Conservation (phyloP, 306 rosid species). For the Geum urbanum region DNA sequence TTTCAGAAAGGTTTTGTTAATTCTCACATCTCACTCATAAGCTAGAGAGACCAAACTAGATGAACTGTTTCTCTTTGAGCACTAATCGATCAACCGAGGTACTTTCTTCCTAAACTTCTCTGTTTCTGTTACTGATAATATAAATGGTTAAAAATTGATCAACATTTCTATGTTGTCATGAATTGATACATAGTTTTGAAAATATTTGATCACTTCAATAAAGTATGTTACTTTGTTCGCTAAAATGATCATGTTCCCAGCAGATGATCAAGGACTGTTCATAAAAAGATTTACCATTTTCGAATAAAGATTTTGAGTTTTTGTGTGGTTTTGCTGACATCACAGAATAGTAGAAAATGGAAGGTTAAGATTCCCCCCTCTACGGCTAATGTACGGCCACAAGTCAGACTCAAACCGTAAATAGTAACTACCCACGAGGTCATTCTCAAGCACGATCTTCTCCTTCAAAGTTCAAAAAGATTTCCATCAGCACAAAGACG, state of each 20-base stretch:
- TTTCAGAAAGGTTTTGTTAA: no score
- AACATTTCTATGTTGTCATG: no score
- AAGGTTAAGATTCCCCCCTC: background rate
- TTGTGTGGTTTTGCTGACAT: background rate
- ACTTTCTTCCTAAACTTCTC: background rate
- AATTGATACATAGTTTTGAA: background rate
- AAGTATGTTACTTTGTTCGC: background rate
- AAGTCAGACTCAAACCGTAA: no score
- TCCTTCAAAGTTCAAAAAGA: background rate
- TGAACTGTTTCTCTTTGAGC: background rate
- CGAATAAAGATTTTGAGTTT: background rate
- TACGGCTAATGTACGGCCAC: slow-evolving; percentile 9
- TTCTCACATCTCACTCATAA: background rate
- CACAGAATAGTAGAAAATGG: background rate
- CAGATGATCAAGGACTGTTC: no score
- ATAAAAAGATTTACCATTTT: no score
- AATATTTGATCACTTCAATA: background rate
- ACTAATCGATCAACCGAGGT: background rate
- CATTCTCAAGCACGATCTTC: background rate
- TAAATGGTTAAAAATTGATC: background rate
- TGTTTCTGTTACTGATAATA: background rate
- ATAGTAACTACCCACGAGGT: background rate
- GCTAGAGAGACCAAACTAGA: background rate
- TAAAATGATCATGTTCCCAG: no score
- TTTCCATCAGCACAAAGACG: background rate